Conservation (phyloP, 2,329 filamentous ascomycete species). For the Aspergillus nomiae region DNA sequence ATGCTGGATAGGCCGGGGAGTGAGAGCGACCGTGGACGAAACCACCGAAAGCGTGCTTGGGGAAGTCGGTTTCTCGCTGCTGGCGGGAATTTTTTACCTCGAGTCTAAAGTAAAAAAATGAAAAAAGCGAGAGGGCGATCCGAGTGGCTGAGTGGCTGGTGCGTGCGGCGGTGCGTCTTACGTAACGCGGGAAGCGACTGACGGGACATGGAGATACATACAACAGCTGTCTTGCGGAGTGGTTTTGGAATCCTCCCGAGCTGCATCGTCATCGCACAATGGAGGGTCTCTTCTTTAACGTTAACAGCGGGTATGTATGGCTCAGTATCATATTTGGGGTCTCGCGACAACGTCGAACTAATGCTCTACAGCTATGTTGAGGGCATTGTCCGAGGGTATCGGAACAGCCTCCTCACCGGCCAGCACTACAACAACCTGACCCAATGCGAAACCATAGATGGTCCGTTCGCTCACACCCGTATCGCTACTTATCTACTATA, state of each 20-base stretch:
- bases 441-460: slow-evolving; percentile 97
- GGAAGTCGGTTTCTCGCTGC: slow-evolving; percentile 21
- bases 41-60: slow-evolving; percentile 36
- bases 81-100: slow-evolving; percentile 39
- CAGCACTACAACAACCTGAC: slow-evolving; percentile 94
- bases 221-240: slow-evolving; percentile 12
- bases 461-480: slow-evolving; percentile 53
- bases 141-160: slow-evolving; percentile 33
- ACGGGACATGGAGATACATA: slow-evolving; percentile 11
- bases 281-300: slow-evolving; percentile 94
- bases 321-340: not conserved
- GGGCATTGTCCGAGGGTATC: slow-evolving; percentile 94
- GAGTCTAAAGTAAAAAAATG: slow-evolving; percentile 31
- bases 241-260: slow-evolving; percentile 14
- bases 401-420: slow-evolving; percentile 86
- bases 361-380: slow-evolving; percentile 75
- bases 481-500: slow-evolving; percentile 5
- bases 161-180: slow-evolving; percentile 30
- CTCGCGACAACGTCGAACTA: slow-evolving; percentile 17
- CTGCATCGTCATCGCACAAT: slow-evolving; percentile 51
- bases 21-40: slow-evolving; percentile 33
- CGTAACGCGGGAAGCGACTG: slow-evolving; percentile 26
- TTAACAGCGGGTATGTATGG: slow-evolving; percentile 76
- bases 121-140: slow-evolving; percentile 33
- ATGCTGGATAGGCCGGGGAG: slow-evolving; percentile 26